phyloP scores from a whole-genome alignment of 768 basidiomycete genomes.

The Ephemerocybe angulata region DNA sequence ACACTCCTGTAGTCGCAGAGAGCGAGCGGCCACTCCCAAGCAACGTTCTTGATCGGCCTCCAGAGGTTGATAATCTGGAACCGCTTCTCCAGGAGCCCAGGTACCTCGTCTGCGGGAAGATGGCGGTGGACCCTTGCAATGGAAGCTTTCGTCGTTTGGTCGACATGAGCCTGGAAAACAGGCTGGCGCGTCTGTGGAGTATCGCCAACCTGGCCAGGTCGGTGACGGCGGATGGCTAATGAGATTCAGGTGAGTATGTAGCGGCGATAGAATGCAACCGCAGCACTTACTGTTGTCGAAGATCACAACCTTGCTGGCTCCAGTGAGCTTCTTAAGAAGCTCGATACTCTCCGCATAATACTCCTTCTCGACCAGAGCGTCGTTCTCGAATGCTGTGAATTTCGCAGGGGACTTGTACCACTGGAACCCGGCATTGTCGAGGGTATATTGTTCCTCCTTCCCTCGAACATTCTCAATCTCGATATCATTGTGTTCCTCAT shows the following conservation, averaged over 20 bases:
- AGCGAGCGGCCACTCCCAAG: conserved; percentile 37
- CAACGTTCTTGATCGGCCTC: conserved; percentile 39
- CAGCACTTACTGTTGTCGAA: conserved; percentile 55
- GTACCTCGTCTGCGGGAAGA: conserved; percentile 33
- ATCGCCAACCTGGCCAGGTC: conserved; percentile 12
- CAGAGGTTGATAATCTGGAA: conserved; percentile 49
- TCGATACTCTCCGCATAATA: conserved; percentile 59
- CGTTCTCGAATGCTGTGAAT: conserved; percentile 37
- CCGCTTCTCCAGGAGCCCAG: conserved; percentile 32
- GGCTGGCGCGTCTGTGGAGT: conserved; percentile 15
- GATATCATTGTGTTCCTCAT: conserved; percentile 23
- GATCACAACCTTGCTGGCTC: conserved; percentile 52
- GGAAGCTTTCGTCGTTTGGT: conserved; percentile 35
- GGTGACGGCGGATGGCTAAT: conserved; percentile 14
- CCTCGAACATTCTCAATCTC: conserved; percentile 52
- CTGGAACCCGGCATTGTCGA: conserved; percentile 52
- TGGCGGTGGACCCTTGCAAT: conserved; percentile 36
- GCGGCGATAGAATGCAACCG: not conserved
- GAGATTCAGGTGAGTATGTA: not conserved
- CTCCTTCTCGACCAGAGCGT: conserved; percentile 41
- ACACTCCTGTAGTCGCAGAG: conserved; percentile 41
- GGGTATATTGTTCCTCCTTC: conserved; percentile 36
- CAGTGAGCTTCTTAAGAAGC: conserved; percentile 52
- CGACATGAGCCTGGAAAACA: conserved; percentile 31
- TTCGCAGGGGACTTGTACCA: conserved; percentile 32